Conservation (phyloP, 495 filamentous ascomycete species). For the Xylaria bambusicola region DNA sequence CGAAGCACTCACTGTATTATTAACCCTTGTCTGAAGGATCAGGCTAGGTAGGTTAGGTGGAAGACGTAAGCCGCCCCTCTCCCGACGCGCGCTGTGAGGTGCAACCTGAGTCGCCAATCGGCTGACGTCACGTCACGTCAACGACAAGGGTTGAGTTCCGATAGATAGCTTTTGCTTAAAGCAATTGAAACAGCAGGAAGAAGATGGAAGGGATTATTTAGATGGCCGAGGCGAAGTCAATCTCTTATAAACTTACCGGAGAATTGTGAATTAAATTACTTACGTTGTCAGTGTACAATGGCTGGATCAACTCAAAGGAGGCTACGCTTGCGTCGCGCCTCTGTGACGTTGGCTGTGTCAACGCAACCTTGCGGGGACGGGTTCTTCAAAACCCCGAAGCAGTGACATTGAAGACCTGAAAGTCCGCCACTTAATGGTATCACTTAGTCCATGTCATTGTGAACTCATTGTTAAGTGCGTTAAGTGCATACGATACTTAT, state of each 20-base stretch:
- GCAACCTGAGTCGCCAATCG: slow-evolving; percentile 1
- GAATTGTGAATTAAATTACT: too few species aligned
- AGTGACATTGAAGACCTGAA: neutral
- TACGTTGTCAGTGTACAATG: too few species aligned
- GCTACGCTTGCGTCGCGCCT: too few species aligned
- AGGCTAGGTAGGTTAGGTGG: neutral
- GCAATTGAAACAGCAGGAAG: neutral
- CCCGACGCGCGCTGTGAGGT: neutral
- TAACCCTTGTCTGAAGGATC: neutral
- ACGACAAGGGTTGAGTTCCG: neutral
- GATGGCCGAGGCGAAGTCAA: too few species aligned
- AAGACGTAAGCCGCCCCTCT: slow-evolving; percentile 10
- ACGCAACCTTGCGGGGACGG: neutral
- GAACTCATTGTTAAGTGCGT: too few species aligned
- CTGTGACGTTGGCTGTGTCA: neutral
- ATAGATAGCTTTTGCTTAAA: neutral
- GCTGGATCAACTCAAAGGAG: too few species aligned
- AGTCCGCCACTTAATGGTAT: too few species aligned
- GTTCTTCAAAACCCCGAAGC: neutral
- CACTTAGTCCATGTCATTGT: too few species aligned
- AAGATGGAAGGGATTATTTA: too few species aligned
- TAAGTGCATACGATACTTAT: too few species aligned
- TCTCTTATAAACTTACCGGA: too few species aligned
- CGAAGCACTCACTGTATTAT: neutral
- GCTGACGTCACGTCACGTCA: slow-evolving; percentile 13